Evolutionary conservation across 768 basidiomycete species (phyloP), one percentile per base, ranked within the genome.

Genomic region (Termitomyces sp.): DNA sequence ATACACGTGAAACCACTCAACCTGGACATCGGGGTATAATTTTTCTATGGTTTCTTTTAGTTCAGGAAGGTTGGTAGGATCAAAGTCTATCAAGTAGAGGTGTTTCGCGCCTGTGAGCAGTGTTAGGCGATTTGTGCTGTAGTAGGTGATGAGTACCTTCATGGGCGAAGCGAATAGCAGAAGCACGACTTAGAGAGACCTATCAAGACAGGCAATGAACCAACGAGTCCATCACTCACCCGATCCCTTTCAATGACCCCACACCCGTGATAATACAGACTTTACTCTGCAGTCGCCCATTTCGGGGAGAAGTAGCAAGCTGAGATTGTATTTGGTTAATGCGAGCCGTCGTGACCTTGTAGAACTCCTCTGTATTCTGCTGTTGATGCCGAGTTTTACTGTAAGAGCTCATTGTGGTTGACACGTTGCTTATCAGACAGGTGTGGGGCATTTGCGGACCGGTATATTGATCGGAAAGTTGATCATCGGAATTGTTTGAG

Each of bases 191-290:
- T 57, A 52, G 34, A 52, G 34, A 53, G 13, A 44, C 16, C 16
- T n/a, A 45, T 51, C 20, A 45, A 44, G 18, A 39, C 27, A 57
- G 24, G 45, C 13, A 10, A 33, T 26, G 30, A 33, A 10, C 9
- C 27, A 32, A 16, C n/a, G 26, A 26, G 24, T 24, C 40, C 36
- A 36, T 47, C 57, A 61, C 83, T 63, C 73, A 95, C 88, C 95
- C 95, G 59, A 97, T 97, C 18, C 95, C 95, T 68, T 88, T 87
- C 63, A 89, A 68, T 20, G 92, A 94, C 32, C 90, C 89, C 32
- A 88, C 93, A 18, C 95, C 95, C 0, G 95, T 96, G 64, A 96
- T 82, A 56, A 96, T 79, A 65, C 88, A 91, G 26, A 95, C 91
- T 71, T 93, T 95, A 61, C 80, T 85, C 67, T 79, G 79, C 62